Evolutionary conservation across 106 monocot genomes (phyloP).

Genomic region (Acorus gramineus): DNA sequence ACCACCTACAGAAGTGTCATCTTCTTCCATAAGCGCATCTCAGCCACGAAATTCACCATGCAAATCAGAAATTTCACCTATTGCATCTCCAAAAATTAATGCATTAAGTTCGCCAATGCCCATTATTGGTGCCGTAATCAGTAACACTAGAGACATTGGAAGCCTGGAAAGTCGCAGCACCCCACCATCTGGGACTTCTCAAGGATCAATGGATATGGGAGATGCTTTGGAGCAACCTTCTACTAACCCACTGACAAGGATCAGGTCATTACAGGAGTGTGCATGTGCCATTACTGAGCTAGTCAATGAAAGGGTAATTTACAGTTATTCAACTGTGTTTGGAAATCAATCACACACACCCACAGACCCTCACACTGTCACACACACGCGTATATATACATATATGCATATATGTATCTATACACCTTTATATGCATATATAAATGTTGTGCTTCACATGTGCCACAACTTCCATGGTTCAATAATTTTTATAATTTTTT

Average conservation of each 20-base stretch:
- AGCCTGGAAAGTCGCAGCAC: constrained; percentile 42
- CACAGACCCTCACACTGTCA: no score
- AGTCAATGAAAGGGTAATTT: constrained; percentile 63
- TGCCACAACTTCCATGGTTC: no score
- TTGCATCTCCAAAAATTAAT: constrained; percentile 24
- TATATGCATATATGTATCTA: no score
- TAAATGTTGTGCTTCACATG: no score
- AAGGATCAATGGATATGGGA: constrained; percentile 62
- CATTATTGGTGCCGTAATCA: constrained; percentile 30
- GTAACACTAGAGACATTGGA: constrained; percentile 13
- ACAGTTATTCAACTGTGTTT: no score
- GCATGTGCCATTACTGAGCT: constrained; percentile 61
- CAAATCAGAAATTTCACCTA: constrained; percentile 40
- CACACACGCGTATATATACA: no score
- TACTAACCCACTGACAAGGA: constrained; percentile 47
- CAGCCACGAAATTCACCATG: constrained; percentile 29
- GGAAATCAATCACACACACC: no score
- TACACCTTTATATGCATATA: no score
- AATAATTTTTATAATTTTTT: no score
- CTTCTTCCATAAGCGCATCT: constrained; percentile 44
- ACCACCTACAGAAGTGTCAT: constrained; percentile 51
- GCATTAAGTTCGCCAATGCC: constrained; percentile 69
- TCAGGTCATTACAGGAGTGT: constrained; percentile 72
- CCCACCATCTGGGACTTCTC: constrained; percentile 53
- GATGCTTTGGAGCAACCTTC: constrained; percentile 74